Percentiles rank a stretch among this genome's conserved stretches.
These are phyloP conservation scores for Erucastrum elatum DNA, from an alignment of 345 rosid species.

Conservation along the genomic window DNA sequence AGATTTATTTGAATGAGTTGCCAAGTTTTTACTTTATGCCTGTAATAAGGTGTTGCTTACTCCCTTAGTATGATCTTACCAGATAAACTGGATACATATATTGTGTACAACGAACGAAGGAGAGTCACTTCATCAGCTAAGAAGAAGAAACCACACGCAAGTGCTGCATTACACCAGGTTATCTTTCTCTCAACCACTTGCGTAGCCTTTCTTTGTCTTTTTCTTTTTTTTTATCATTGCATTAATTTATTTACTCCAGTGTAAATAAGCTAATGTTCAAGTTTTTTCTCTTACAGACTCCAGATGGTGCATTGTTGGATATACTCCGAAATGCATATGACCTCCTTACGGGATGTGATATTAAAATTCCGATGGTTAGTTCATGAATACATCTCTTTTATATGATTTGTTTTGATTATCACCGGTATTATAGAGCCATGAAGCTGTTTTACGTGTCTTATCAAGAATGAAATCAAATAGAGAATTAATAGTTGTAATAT, in stretches of 20 bases:
- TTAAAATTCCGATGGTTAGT: slow-evolving; percentile 73
- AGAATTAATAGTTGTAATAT: slow-evolving; percentile 13
- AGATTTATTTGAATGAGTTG: slow-evolving; percentile 12
- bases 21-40: slow-evolving; percentile 12
- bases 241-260: not conserved
- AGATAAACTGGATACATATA: slow-evolving; percentile 79
- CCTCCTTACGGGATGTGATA: slow-evolving; percentile 70
- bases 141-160: slow-evolving; percentile 70
- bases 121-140: slow-evolving; percentile 93
- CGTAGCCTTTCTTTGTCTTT: not conserved
- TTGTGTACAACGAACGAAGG: slow-evolving; percentile 83
- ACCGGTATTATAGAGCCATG: not conserved
- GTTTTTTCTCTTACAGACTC: slow-evolving; percentile 61
- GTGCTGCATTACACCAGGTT: slow-evolving; percentile 83
- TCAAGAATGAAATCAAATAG: not conserved
- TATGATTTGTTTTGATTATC: not conserved
- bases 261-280: not conserved
- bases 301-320: slow-evolving; percentile 89
- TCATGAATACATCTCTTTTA: not conserved
- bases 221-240: not conserved
- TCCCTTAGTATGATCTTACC: slow-evolving; percentile 25
- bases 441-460: not conserved
- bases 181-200: slow-evolving; percentile 34
- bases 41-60: slow-evolving; percentile 6
- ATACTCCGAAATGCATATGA: slow-evolving; percentile 83